Base-by-base conservation (phyloP, 352 stramenopile species). In the Thalassiosira sp. region DNA sequence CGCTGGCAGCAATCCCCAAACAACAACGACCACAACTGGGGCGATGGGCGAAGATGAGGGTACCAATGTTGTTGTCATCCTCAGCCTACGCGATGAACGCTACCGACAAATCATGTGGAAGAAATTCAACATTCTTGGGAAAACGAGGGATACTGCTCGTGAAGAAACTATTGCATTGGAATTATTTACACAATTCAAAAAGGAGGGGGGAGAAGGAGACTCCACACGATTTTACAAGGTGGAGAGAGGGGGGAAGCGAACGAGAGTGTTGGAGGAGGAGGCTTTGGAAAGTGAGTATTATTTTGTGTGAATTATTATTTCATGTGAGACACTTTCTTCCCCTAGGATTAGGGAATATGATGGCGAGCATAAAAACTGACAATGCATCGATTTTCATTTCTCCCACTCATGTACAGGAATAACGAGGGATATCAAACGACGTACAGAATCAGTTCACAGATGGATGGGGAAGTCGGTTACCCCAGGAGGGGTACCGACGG, bases 211-310 rank as follows among this genome's bases (percentile, higher is more conserved):
- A 31, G n/a, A 6, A 25, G 49, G 31, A 10, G 31, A n/a, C n/a
- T n/a, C 31, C 5, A 40, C 13, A 45, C 24, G 18, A 28, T 76
- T 76, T 52, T 68, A 69, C 18, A 56, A 22, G 25, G 3, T 63
- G 60, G 57, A 54, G 3, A 45, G 13, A 2, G 48, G 24, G 25
- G 48, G 60, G 22, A 11, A 57, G 10, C 24, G 28, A 27, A 10
- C 45, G 43, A 53, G 10, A 25, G 28, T 72, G 20, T 10, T 43
- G 8, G 54, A 67, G 18, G 52, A 71, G 27, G 28, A 76, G 40
- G 57, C 56, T 31, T 59, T 81, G 35, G 31, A 75, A 43, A 76
- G 63, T 76, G 43, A 76, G 65, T 81, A 1, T 54, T 10, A 45
- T 5, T 40, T 40, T 40, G 31, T 40, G 62, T 75, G 42, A 75